Percentiles rank a stretch among this genome's conserved stretches.
These are phyloP conservation scores for Terana coerulea DNA, from an alignment of 768 basidiomycete genomes.

Conservation along the genomic window DNA sequence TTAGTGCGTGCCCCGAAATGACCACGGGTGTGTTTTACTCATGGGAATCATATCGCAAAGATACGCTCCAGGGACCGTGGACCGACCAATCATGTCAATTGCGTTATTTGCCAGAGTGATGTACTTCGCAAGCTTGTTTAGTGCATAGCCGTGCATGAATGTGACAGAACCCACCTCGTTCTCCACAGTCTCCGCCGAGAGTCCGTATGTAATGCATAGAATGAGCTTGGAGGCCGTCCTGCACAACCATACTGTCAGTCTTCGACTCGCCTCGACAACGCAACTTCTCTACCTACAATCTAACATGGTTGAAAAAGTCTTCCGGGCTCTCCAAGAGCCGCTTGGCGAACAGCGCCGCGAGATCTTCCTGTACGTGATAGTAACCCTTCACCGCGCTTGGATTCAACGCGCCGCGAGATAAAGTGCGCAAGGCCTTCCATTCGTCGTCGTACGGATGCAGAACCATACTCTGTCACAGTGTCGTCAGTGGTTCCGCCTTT, in stretches of 20 bases:
- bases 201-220: conserved; percentile 4
- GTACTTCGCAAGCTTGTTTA: conserved; percentile 1
- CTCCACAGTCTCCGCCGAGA: conserved; percentile 1
- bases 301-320: background rate
- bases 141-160: background rate
- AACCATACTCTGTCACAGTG: conserved; percentile 19
- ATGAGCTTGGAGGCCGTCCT: conserved; percentile 1
- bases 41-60: conserved; percentile 7
- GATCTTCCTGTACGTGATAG: conserved; percentile 26
- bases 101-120: conserved; percentile 3
- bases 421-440: conserved; percentile 24
- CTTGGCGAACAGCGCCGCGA: conserved; percentile 16
- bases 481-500: background rate
- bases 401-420: conserved; percentile 29
- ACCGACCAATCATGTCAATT: background rate
- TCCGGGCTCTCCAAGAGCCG: background rate
- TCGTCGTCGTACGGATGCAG: conserved; percentile 21
- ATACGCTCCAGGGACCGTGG: conserved; percentile 1
- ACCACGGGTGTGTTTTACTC: no score
- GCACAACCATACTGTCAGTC: background rate
- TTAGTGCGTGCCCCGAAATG: background rate
- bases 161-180: background rate
- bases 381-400: conserved; percentile 29
- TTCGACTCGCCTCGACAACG: background rate
- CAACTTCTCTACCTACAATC: background rate